Conservation (phyloP, 2,329 filamentous ascomycete species). For the Lecanosticta acicola region DNA sequence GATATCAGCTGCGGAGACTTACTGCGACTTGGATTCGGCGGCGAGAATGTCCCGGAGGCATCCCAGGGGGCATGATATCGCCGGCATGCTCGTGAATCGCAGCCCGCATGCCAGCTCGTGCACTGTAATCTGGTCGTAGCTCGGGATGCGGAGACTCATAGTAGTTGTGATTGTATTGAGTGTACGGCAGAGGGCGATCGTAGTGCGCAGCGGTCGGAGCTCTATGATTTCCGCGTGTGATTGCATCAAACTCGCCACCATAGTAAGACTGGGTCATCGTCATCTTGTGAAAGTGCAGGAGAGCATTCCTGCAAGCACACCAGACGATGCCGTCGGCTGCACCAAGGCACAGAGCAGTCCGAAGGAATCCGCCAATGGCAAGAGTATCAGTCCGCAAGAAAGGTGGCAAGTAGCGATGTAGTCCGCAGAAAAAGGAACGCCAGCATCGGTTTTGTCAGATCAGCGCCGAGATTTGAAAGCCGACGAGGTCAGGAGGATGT, state of each 20-base stretch:
- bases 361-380: slow-evolving; percentile 3
- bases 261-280: slow-evolving; percentile 31
- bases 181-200: slow-evolving; percentile 24
- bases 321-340: slow-evolving; percentile 5
- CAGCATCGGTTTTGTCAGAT: slow-evolving; percentile 11
- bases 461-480: slow-evolving; percentile 9
- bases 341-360: slow-evolving; percentile 6
- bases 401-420: slow-evolving; percentile 8
- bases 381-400: not conserved
- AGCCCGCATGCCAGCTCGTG: slow-evolving; percentile 18
- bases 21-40: slow-evolving; percentile 52
- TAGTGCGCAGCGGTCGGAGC: slow-evolving; percentile 22
- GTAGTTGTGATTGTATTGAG: slow-evolving; percentile 21
- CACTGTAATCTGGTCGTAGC: slow-evolving; percentile 21
- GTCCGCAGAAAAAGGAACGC: slow-evolving; percentile 7
- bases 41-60: slow-evolving; percentile 34
- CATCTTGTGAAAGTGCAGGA: slow-evolving; percentile 18
- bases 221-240: slow-evolving; percentile 21
- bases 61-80: slow-evolving; percentile 34
- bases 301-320: slow-evolving; percentile 16
- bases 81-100: slow-evolving; percentile 30
- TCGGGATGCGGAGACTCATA: slow-evolving; percentile 25
- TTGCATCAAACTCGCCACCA: slow-evolving; percentile 24
- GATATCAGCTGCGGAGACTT: slow-evolving; percentile 26
- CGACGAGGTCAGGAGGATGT: slow-evolving; percentile 3